Evolutionary conservation across 495 filamentous ascomycete species (phyloP), one percentile per base, ranked within the genome.

Genomic region (Aspergillus sclerotiicarbonarius): DNA sequence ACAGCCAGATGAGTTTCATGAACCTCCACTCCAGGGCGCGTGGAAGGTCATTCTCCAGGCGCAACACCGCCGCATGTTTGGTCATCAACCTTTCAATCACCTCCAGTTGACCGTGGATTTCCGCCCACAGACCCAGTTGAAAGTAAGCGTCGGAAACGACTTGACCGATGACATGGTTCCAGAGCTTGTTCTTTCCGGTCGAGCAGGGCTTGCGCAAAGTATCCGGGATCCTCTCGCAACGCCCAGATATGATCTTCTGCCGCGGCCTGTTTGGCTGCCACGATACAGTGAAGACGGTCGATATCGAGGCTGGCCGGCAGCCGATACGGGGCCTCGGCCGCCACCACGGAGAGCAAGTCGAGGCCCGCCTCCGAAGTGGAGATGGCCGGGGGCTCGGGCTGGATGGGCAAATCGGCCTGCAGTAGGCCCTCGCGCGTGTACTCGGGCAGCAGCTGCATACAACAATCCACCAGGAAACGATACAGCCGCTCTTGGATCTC

Each of bases 211-310:
- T 68, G 64, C 5, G 61, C 61, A 54, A 85, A 83, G 58, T 83
- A 86, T 8, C 58, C 68, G 0, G 82, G 81, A 62, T 85, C 80
- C 53, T 83, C 81, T 15, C 82, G 71, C 32, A 85, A 59, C 1
- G 71, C 59, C 74, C 74, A 79, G 13, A 85, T 45, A 56, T 80
- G 78, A 56, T 84, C 81, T 45, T 79, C 71, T 4, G 74, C 69
- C 12, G 70, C 70, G 1, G 63, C 51, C 1, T 53, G 51, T 53
- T 69, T 72, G 0, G 80, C 73, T 1, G 50, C 48, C 1, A 84
- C 39, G 8, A 85, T 56, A 0, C 63, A 51, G 37, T 72, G 53
- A 0, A 84, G 52, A 12, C 68, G 67, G 4, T 10, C 21, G 20
- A 84, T 61, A 53, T 84, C 72, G 1, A 81, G 50, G 3, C 58